These are phyloP conservation scores for rapeseed (Brassica napus) DNA, from an alignment of 345 rosid species.

Conservation along the genomic window Da-Ae NC_063435.1:4412501-4413000, in stretches of 20 bases:
- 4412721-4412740: slow-evolving; percentile 23
- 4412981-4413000: slow-evolving; percentile 27
- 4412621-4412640: slow-evolving; percentile 16
- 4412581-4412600: slow-evolving; percentile 67
- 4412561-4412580: slow-evolving; percentile 90
- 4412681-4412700: slow-evolving; percentile 89
- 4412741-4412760: slow-evolving; percentile 21
- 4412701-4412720: slow-evolving; percentile 85
- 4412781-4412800: no score
- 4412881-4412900: slow-evolving; percentile 78
- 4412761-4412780: slow-evolving; percentile 8
- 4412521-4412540: slow-evolving; percentile 88
- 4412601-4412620: slow-evolving; percentile 28
- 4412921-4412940: slow-evolving; percentile 20
- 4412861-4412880: slow-evolving; percentile 87
- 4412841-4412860: slow-evolving; percentile 89
- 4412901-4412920: slow-evolving; percentile 72
- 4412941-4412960: slow-evolving; percentile 8
- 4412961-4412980: not conserved
- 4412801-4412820: slow-evolving; percentile 55
- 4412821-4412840: slow-evolving; percentile 88
- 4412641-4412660: slow-evolving; percentile 2
- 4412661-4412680: slow-evolving; percentile 53
- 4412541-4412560: slow-evolving; percentile 85
- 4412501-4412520: slow-evolving; percentile 83